Conservation (phyloP, 2,329 filamentous ascomycete genomes). For the Didymella segeticola region DNA sequence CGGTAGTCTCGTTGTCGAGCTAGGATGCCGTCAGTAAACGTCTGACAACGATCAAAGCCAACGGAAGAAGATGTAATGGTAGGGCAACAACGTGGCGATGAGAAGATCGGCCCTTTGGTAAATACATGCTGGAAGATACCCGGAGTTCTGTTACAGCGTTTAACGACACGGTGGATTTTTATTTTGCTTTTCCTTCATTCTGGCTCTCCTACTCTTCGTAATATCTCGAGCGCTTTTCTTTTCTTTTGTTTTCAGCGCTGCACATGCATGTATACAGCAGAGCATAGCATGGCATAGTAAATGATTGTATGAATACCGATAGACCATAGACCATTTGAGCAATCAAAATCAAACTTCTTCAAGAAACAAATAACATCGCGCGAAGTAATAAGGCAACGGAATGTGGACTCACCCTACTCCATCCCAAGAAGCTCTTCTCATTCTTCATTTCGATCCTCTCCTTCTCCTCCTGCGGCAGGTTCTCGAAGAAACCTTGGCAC, state of each 20-base stretch:
- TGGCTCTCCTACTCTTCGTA: not conserved
- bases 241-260: not conserved
- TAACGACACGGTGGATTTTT: not conserved
- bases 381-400: not conserved
- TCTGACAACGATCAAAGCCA: not conserved
- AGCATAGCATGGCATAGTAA: constrained; percentile 8
- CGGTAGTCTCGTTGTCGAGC: constrained; percentile 69
- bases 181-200: not conserved
- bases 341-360: not conserved
- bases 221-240: constrained; percentile 1
- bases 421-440: constrained; percentile 55
- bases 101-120: not conserved
- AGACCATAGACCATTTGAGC: constrained; percentile 8
- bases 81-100: not conserved
- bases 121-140: constrained; percentile 16
- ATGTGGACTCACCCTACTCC: constrained; percentile 51
- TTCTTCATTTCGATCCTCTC: constrained; percentile 62
- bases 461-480: constrained; percentile 79
- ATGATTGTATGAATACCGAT: constrained; percentile 14
- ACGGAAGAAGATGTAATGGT: constrained; percentile 11
- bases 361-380: not conserved
- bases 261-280: constrained; percentile 5
- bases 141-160: constrained; percentile 6
- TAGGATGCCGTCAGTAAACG: constrained; percentile 41
- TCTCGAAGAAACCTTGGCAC: constrained; percentile 74